Base-by-base conservation (phyloP, 495 filamentous ascomycete genomes). In the Xylaria sp. region DNA sequence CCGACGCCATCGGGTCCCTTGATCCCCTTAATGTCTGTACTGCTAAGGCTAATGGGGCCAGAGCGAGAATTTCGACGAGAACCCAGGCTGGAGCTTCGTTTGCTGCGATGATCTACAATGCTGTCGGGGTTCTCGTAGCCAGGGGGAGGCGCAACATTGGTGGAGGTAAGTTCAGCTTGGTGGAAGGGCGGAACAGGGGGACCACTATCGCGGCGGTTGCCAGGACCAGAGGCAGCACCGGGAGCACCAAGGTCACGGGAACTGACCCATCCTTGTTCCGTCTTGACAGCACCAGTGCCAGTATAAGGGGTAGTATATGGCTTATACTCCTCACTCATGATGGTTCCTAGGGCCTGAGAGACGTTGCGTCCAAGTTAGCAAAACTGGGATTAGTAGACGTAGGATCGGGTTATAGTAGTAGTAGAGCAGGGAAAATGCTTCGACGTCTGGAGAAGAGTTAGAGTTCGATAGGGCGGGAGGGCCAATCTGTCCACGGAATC, bases 141-240 rank as follows among this genome's bases (percentile, higher is more conserved):
- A 15, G 61, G 29, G 19, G 61, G 61, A 21, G 69, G 61, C n/a
- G 69, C 8, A 19, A 59, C 50, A 29, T 37, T 71, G 50, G 61
- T 59, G 61, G 37, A 21, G 11, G 62, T 61, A n/a, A 66, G 29
- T 26, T 65, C 61, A 12, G 61, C 31, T 7, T 71, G 50, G 61
- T 71, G 69, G 52, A 71, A 66, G 15, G 69, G 26, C 41, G 69
- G 69, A 15, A 53, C 41, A 6, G 69, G 61, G 17, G 41, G 55
- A 35, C 61, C 50, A 35, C 61, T 65, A 15, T 50, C 41, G 40
- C 48, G 69, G 17, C 69, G 69, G 12, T 4, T 21, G 17, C 26
- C 82, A 77, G 1, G 89, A 87, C 77, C 90, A 3, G 69, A 71
- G 8, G 69, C 48, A 21, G 69, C 46, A 15, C 69, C 61, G n/a